A percentile compares a stretch with the other conserved stretches of the same genome.
These are phyloP conservation scores for Tetraselmis striata DNA, from an alignment of 139 green algal genomes.

Conservation along the genomic window DNA sequence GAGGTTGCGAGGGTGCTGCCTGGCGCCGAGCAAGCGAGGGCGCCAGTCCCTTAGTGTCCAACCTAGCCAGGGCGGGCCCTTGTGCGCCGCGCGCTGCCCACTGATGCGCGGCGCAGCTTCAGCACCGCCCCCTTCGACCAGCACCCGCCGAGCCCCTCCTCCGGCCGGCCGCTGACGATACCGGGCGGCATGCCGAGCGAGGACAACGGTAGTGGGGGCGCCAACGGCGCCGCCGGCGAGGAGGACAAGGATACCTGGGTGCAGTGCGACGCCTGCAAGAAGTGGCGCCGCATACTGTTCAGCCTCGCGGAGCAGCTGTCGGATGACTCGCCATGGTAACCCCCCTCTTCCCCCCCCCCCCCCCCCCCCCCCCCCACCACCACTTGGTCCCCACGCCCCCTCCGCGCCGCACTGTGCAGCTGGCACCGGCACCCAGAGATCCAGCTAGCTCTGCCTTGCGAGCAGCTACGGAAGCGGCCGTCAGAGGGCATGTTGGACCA, in stretches of 20 bases:
- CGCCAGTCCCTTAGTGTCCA: too few species aligned
- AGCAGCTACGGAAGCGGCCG: too few species aligned
- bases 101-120: neutral
- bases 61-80: too few species aligned
- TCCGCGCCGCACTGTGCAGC: too few species aligned
- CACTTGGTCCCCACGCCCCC: too few species aligned
- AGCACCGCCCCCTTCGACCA: neutral
- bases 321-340: conserved; percentile 60
- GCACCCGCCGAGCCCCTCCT: neutral
- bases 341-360: neutral
- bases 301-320: conserved; percentile 35
- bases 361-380: too few species aligned
- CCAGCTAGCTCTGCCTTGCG: too few species aligned
- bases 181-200: neutral
- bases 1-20: too few species aligned
- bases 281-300: conserved; percentile 68
- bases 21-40: too few species aligned
- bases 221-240: neutral
- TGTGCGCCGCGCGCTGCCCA: neutral
- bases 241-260: conserved; percentile 51
- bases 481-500: too few species aligned
- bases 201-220: neutral
- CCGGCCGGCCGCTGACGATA: neutral
- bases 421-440: too few species aligned
- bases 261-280: conserved; percentile 73